Base-by-base conservation (phyloP, 1,284 basidiomycete genomes). In the Coniophora puteana region DNA sequence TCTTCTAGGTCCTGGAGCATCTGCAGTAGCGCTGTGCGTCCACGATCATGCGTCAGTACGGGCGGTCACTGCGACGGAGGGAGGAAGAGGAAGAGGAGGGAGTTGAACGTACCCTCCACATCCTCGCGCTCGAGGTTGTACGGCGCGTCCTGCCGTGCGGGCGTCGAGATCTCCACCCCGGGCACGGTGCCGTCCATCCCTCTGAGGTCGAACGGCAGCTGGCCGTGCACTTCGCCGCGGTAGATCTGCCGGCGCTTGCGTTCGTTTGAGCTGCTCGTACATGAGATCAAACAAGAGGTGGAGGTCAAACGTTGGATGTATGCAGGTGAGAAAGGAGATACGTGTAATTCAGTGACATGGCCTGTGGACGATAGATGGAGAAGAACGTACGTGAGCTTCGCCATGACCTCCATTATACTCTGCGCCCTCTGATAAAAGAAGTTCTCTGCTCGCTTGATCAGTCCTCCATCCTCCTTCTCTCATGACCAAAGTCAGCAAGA, bases 341-440 rank as follows among this genome's bases (percentile, higher is more conserved):
- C 10, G 8, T 20, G 14, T 29, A 29, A 11, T 43, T 46, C 18
- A 37, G 35, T 31, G 28, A 22, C 11, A 5, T 8, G 8, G 8
- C 7, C 16, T 3, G 23, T 7, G 26, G 26, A 46, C 5, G 18
- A 16, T n/a, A 21, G n/a, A 35, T 10, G 8, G 22, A 20, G 29
- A 22, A 38, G 37, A 5, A 69, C 81, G 53, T 56, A 88, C 84
- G 85, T 85, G 24, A 89, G 68, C 52, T 83, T 89, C 2, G 86
- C 84, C 80, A 93, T 83, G 3, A 90, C 78, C 54, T 91, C 86
- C 3, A 88, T 66, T 41, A 93, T 82, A 30, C 76, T 79, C 48
- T 87, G 80, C 1, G 88, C 80, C 41, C 89, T 73, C 47, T 85
- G 83, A 47, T 82, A 81, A 59, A 93, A 86, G 55, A 90, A 87